These are phyloP conservation scores for Teratosphaeria nubilosa DNA, from an alignment of 2,329 filamentous ascomycete genomes.

Conservation along the genomic window DNA sequence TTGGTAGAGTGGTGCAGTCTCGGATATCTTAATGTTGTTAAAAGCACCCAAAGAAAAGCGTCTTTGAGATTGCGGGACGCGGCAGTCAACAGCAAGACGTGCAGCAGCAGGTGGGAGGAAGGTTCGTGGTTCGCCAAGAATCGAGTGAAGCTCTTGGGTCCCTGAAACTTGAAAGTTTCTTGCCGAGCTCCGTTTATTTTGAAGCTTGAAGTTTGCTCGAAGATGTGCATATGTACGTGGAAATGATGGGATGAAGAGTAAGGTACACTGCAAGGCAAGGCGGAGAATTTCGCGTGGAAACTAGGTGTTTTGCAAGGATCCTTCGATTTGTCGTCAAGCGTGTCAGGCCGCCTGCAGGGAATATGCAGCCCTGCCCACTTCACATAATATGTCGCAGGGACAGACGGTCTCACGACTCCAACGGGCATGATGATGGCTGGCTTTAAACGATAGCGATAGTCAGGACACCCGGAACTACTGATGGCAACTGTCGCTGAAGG, in stretches of 20 bases:
- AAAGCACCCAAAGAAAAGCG: background rate
- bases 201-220: background rate
- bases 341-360: background rate
- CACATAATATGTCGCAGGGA: background rate
- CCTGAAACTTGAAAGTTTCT: background rate
- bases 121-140: background rate
- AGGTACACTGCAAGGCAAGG: background rate
- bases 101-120: background rate
- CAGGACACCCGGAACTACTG: background rate
- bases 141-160: background rate
- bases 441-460: background rate
- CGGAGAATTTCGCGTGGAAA: background rate
- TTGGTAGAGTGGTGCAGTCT: background rate
- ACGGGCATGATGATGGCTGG: background rate
- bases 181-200: background rate
- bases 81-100: background rate
- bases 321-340: background rate
- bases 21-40: background rate
- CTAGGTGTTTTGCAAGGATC: background rate
- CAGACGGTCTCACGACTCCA: background rate
- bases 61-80: background rate
- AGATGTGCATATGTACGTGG: background rate
- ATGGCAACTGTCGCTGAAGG: background rate
- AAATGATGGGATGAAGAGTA: background rate
- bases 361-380: background rate